Percentiles rank a stretch among this genome's conserved stretches.
phyloP scores from a whole-genome alignment of 1,139 yeast species.

The Yamadazyma pseudoaaseri region DNA sequence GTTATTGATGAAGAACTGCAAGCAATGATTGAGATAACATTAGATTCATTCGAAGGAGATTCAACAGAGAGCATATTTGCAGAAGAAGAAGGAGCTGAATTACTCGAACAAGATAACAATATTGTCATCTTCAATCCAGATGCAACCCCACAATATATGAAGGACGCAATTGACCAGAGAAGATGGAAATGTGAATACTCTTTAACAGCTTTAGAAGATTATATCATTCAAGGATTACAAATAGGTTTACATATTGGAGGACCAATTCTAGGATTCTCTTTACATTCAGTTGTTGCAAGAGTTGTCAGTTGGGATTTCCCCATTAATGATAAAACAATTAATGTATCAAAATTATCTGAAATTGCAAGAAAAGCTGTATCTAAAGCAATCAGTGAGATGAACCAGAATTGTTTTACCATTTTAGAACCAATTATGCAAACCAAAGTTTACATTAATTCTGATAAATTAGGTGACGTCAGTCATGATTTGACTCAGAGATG shows the following conservation, averaged over 20 bases:
- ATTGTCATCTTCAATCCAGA: slow-evolving; percentile 29
- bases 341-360: slow-evolving; percentile 26
- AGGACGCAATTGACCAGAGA: slow-evolving; percentile 29
- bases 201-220: slow-evolving; percentile 51
- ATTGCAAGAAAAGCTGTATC: slow-evolving; percentile 31
- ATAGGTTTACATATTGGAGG: slow-evolving; percentile 85
- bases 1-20: slow-evolving; percentile 14
- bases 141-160: slow-evolving; percentile 28
- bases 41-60: slow-evolving; percentile 55
- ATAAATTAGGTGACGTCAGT: slow-evolving; percentile 76
- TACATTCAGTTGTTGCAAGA: slow-evolving; percentile 60
- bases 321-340: slow-evolving; percentile 41
- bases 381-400: slow-evolving; percentile 30
- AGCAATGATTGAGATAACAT: slow-evolving; percentile 34
- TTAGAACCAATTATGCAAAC: slow-evolving; percentile 89
- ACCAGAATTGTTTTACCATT: slow-evolving; percentile 28
- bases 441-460: slow-evolving; percentile 64
- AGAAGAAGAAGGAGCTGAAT: slow-evolving; percentile 40
- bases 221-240: slow-evolving; percentile 56
- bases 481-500: slow-evolving; percentile 70
- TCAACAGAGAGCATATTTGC: slow-evolving; percentile 32
- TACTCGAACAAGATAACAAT: slow-evolving; percentile 37
- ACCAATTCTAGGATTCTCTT: slow-evolving; percentile 57
- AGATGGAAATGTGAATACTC: slow-evolving; percentile 53
- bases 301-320: slow-evolving; percentile 56